phyloP scores from a whole-genome alignment of 164 flowering plant species.

The Vitis rotundifolia region DNA sequence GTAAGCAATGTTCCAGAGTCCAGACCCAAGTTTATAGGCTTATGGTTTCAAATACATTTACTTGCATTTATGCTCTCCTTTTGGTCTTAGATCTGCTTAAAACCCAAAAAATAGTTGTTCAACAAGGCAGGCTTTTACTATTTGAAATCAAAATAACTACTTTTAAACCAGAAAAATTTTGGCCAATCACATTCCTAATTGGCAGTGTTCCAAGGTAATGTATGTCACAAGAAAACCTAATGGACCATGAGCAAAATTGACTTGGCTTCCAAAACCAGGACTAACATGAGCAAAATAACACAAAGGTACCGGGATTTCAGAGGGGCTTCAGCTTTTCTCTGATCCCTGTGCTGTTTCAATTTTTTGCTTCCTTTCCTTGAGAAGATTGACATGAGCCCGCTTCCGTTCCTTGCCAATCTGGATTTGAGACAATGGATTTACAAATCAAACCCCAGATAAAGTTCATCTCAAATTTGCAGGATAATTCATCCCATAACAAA shows the following conservation, averaged over 20 bases:
- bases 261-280: neutral
- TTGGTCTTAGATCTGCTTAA: too few species aligned
- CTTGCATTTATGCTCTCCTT: too few species aligned
- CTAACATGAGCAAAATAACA: neutral
- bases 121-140: too few species aligned
- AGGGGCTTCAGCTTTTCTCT: constrained; percentile 1
- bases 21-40: too few species aligned
- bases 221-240: neutral
- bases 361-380: constrained; percentile 59
- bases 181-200: neutral
- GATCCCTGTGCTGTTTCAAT: constrained; percentile 26
- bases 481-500: too few species aligned
- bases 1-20: too few species aligned
- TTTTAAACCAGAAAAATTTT: neutral
- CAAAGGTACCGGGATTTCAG: neutral
- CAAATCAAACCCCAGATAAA: neutral
- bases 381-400: constrained; percentile 26
- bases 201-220: neutral
- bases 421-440: constrained; percentile 2
- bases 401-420: constrained; percentile 60
- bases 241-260: neutral
- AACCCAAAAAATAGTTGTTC: too few species aligned
- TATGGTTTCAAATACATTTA: too few species aligned
- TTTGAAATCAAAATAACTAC: neutral
- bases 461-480: too few species aligned